Percentiles rank a stretch among this genome's conserved stretches.
These are phyloP conservation scores for Pinus albicaulis DNA, from an alignment of 75 land plant genomes.

Conservation along the genomic window DNA sequence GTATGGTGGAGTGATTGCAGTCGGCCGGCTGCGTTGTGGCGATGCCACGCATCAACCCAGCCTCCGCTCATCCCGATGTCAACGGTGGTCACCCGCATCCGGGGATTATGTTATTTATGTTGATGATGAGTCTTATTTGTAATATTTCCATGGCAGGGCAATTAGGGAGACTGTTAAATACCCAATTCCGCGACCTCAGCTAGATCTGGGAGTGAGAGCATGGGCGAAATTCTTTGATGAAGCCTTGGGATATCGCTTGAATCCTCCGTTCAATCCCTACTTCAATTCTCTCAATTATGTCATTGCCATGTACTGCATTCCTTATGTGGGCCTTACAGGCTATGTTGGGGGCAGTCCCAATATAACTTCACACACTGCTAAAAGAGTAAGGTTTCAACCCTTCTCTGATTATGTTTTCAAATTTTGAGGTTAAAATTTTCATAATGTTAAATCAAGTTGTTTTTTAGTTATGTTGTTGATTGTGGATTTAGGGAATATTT, in stretches of 20 bases:
- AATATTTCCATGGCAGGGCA: conserved; percentile 19
- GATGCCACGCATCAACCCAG: too few relatives aligned
- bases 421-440: too few relatives aligned
- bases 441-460: too few relatives aligned
- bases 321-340: conserved; percentile 45
- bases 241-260: conserved; percentile 30
- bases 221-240: conserved; percentile 26
- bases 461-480: too few relatives aligned
- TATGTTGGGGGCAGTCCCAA: conserved; percentile 46
- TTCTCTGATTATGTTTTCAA: too few relatives aligned
- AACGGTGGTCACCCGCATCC: too few relatives aligned
- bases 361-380: conserved; percentile 18
- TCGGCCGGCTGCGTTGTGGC: too few relatives aligned
- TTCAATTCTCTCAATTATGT: conserved; percentile 33
- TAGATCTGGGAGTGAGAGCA: conserved; percentile 27
- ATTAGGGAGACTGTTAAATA: conserved; percentile 18
- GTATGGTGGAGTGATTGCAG: too few relatives aligned
- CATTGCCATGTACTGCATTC: conserved; percentile 34
- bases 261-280: conserved; percentile 54
- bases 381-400: conserved; percentile 21
- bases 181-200: conserved; percentile 35
- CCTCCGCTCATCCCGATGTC: too few relatives aligned
- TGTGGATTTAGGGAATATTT: too few relatives aligned
- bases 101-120: too few relatives aligned
- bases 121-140: too few relatives aligned